Evolutionary conservation across 2,329 filamentous ascomycete genomes (phyloP).

Genomic region (Trematosphaeria pertusa): DNA sequence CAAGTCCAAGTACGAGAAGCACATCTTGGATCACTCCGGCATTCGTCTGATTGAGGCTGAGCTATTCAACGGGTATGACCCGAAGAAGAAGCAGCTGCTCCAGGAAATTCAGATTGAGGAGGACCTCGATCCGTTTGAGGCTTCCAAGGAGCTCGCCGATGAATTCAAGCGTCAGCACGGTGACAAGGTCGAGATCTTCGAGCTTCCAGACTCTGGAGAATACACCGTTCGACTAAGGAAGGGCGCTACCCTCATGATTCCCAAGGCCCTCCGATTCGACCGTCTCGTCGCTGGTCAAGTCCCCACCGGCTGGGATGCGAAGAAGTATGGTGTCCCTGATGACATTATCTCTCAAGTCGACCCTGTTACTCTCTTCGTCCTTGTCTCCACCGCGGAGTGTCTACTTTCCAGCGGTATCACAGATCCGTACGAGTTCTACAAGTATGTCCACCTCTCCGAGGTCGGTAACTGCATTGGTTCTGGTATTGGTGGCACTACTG

Average conservation of each 20-base stretch:
- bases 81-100: slow-evolving; percentile 96
- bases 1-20: slow-evolving; percentile 96
- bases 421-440: slow-evolving; percentile 99
- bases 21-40: slow-evolving; percentile 93
- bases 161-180: slow-evolving; percentile 98
- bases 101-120: slow-evolving; percentile 98
- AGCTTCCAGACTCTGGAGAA: slow-evolving; percentile 91
- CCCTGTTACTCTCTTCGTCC: slow-evolving; percentile 91
- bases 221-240: slow-evolving; percentile 95
- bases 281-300: slow-evolving; percentile 97
- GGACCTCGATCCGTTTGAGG: slow-evolving; percentile 95
- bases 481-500: slow-evolving; percentile 93
- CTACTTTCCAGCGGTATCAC: slow-evolving; percentile 94
- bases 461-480: slow-evolving; percentile 98
- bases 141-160: slow-evolving; percentile 94
- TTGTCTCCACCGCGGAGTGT: slow-evolving; percentile 91
- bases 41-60: slow-evolving; percentile 98
- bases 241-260: slow-evolving; percentile 92
- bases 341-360: slow-evolving; percentile 98
- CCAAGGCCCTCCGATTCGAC: slow-evolving; percentile 96
- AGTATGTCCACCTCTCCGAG: slow-evolving; percentile 97
- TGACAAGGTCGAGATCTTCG: slow-evolving; percentile 97
- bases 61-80: slow-evolving; percentile 95
- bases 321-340: slow-evolving; percentile 93
- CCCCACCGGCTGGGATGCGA: slow-evolving; percentile 95